phyloP scores from a whole-genome alignment of 75 land plant species.

The Adiantum capillusveneris region DNA sequence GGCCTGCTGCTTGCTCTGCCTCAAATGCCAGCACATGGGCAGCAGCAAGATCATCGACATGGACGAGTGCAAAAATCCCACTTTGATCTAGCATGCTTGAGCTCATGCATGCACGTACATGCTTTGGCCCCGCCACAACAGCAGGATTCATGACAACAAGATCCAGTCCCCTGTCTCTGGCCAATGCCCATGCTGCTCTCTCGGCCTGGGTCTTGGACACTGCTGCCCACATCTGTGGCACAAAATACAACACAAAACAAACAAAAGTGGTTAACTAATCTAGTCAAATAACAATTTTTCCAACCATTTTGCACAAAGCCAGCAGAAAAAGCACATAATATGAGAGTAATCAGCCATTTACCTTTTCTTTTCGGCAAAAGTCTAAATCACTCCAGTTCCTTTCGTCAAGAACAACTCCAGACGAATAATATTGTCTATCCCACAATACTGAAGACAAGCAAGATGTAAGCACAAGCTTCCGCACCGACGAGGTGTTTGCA shows the following conservation, averaged over 20 bases:
- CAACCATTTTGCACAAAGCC: too few species aligned
- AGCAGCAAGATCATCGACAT: conserved; percentile 57
- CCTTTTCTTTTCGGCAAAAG: conserved; percentile 69
- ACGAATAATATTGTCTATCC: conserved; percentile 32
- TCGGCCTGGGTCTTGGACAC: conserved; percentile 68
- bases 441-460: conserved; percentile 68
- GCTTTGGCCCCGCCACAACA: conserved; percentile 36
- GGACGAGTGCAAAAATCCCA: conserved; percentile 62
- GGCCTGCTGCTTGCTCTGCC: conserved; percentile 45
- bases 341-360: conserved; percentile 14
- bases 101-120: conserved; percentile 26
- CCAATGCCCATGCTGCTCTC: conserved; percentile 87
- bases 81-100: conserved; percentile 60
- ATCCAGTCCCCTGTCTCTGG: conserved; percentile 67
- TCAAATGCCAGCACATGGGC: conserved; percentile 64
- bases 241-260: too few species aligned
- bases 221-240: conserved; percentile 62
- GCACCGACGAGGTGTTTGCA: conserved; percentile 53
- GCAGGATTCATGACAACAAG: conserved; percentile 71
- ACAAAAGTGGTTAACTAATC: too few species aligned
- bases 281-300: not conserved
- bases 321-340: too few species aligned
- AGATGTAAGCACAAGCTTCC: conserved; percentile 64
- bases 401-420: conserved; percentile 43
- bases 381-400: conserved; percentile 75